These are phyloP conservation scores for Camelina laxa DNA, from an alignment of 345 rosid genomes.

Conservation along the genomic window DNA sequence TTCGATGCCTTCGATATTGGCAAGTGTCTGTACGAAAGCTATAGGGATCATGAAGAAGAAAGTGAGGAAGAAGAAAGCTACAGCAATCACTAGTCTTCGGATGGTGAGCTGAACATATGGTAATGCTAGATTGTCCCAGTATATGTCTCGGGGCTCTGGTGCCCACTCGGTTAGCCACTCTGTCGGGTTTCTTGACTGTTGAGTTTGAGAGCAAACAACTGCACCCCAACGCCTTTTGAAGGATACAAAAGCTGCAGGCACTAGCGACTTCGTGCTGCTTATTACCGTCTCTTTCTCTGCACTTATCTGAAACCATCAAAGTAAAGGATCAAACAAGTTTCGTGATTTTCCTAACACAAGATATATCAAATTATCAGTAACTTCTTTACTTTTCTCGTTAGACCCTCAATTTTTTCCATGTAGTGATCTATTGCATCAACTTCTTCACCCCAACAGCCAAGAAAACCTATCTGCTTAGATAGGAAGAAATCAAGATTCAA, in stretches of 20 bases:
- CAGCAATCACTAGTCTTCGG: constrained; percentile 67
- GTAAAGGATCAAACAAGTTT: constrained; percentile 1
- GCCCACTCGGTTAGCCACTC: constrained; percentile 96
- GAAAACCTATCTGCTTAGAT: constrained; percentile 65
- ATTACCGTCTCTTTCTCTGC: constrained; percentile 62
- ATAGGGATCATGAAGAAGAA: constrained; percentile 98
- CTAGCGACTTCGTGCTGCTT: constrained; percentile 55
- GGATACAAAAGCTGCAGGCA: constrained; percentile 89
- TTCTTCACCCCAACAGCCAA: constrained; percentile 69
- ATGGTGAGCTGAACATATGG: constrained; percentile 85
- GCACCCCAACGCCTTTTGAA: constrained; percentile 94
- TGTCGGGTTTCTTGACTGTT: constrained; percentile 86
- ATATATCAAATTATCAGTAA: background rate
- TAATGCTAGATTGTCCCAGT: constrained; percentile 85
- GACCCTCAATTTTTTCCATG: constrained; percentile 60
- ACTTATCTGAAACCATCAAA: constrained; percentile 58
- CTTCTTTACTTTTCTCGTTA: constrained; percentile 57
- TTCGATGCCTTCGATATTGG: constrained; percentile 91
- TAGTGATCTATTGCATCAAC: constrained; percentile 81
- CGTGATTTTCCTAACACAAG: background rate
- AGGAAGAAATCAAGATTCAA: constrained; percentile 30
- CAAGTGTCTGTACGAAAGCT: constrained; percentile 86
- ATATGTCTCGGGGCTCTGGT: constrained; percentile 88
- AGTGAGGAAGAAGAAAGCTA: constrained; percentile 85
- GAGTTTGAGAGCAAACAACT: constrained; percentile 93